phyloP scores from a whole-genome alignment of 768 basidiomycete genomes.

The Phylloporus sp. region DNA sequence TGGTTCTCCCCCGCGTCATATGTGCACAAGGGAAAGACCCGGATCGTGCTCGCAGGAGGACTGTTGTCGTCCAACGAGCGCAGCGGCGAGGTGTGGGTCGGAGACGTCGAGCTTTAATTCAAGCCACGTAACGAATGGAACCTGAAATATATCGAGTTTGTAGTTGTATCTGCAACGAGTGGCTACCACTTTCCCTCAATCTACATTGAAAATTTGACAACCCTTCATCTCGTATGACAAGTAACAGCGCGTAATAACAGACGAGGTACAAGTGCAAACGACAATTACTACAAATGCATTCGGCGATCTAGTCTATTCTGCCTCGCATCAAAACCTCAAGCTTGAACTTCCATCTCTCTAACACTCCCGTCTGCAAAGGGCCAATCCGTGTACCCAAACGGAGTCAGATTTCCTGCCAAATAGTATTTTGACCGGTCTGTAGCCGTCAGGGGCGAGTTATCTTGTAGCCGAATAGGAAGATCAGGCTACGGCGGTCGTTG shows the following conservation, averaged over 20 bases:
- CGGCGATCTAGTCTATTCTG: too few species aligned
- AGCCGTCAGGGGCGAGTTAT: slow-evolving; percentile 14
- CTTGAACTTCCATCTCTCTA: neutral
- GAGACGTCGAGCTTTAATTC: slow-evolving; percentile 27
- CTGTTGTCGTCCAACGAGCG: slow-evolving; percentile 40
- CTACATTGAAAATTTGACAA: too few species aligned
- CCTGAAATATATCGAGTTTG: neutral
- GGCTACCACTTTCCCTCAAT: too few species aligned
- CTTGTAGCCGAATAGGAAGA: slow-evolving; percentile 19
- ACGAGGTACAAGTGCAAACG: too few species aligned
- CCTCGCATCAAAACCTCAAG: too few species aligned
- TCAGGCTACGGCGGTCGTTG: slow-evolving; percentile 23
- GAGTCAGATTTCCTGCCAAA: slow-evolving; percentile 18
- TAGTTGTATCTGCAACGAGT: neutral
- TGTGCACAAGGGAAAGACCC: slow-evolving; percentile 19
- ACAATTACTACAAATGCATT: too few species aligned
- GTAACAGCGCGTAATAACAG: too few species aligned
- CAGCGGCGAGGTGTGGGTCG: slow-evolving; percentile 39
- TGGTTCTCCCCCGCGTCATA: slow-evolving; percentile 40
- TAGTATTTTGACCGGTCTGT: slow-evolving; percentile 24
- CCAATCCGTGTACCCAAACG: slow-evolving; percentile 30
- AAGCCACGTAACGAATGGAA: neutral
- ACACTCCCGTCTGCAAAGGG: slow-evolving; percentile 16
- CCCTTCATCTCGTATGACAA: too few species aligned
- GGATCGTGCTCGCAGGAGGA: slow-evolving; percentile 39